Percentiles rank a stretch among this genome's conserved stretches.
Conservation (phyloP, 805 yeast genomes). For the Nakazawaea laoshanensis region DNA sequence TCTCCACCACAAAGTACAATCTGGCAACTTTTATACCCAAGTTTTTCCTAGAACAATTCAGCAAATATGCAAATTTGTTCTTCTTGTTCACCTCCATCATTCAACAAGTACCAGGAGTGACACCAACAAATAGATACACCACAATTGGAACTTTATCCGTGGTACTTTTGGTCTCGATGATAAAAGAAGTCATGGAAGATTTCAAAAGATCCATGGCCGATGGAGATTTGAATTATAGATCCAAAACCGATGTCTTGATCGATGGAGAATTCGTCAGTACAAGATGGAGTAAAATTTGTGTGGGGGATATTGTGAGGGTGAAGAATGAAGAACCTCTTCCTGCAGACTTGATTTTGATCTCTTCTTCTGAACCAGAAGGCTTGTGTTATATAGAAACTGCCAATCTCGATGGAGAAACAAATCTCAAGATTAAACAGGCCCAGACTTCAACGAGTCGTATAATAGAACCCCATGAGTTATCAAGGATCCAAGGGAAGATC, state of each 20-base stretch:
- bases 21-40: conserved; percentile 90
- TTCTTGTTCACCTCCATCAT: conserved; percentile 86
- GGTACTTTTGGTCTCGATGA: conserved; percentile 84
- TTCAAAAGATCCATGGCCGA: conserved; percentile 83
- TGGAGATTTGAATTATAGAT: conserved; percentile 68
- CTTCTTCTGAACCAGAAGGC: conserved; percentile 98
- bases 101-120: conserved; percentile 94
- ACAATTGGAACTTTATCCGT: conserved; percentile 86
- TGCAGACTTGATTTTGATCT: conserved; percentile 77
- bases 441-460: conserved; percentile 65
- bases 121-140: conserved; percentile 94
- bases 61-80: conserved; percentile 93
- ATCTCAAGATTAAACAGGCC: conserved; percentile 89
- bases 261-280: conserved; percentile 56
- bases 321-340: conserved; percentile 87
- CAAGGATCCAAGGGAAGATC: conserved; percentile 47
- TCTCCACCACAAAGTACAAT: conserved; percentile 93
- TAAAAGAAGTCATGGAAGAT: conserved; percentile 88
- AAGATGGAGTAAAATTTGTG: conserved; percentile 81
- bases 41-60: conserved; percentile 91
- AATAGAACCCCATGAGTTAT: conserved; percentile 56
- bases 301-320: conserved; percentile 86
- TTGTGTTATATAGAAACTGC: conserved; percentile 97
- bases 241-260: conserved; percentile 56
- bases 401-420: conserved; percentile 95